Conservation (phyloP, 768 basidiomycete genomes). For the Dacryopinax primogenitus region DNA sequence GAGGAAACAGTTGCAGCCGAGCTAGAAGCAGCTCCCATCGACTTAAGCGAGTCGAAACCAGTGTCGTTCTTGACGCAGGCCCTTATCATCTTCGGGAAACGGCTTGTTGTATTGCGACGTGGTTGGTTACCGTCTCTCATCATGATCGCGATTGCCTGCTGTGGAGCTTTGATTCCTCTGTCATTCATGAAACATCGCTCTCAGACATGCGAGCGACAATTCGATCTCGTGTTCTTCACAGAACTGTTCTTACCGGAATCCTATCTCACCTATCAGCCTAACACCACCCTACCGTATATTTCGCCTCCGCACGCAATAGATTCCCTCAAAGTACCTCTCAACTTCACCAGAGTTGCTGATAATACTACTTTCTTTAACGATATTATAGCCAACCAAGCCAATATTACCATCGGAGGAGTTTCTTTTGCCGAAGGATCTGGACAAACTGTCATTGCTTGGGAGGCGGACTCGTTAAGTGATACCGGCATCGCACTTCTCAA, state of each 20-base stretch:
- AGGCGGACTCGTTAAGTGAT: constrained; percentile 47
- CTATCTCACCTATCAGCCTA: constrained; percentile 21
- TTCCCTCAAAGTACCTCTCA: constrained; percentile 31
- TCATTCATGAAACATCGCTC: constrained; percentile 44
- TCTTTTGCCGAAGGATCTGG: constrained; percentile 44
- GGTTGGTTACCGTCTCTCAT: constrained; percentile 58
- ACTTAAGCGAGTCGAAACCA: neutral
- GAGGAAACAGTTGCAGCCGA: constrained; percentile 28
- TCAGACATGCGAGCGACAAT: constrained; percentile 39
- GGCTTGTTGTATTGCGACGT: constrained; percentile 46
- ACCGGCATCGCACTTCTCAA: constrained; percentile 53
- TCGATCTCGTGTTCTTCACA: constrained; percentile 28
- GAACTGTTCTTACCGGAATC: constrained; percentile 45
- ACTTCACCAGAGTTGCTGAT: constrained; percentile 24
- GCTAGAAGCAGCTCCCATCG: constrained; percentile 26
- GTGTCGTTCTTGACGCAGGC: constrained; percentile 49
- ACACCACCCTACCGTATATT: constrained; percentile 28
- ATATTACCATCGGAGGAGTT: constrained; percentile 53
- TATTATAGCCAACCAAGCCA: constrained; percentile 40
- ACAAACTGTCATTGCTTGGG: constrained; percentile 54
- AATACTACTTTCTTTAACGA: constrained; percentile 47
- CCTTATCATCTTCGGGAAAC: constrained; percentile 60
- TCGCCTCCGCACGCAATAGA: constrained; percentile 43
- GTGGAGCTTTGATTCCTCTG: constrained; percentile 54
- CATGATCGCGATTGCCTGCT: constrained; percentile 39